Base-by-base conservation (phyloP, 805 yeast species). In the Candida chilensis region DNA sequence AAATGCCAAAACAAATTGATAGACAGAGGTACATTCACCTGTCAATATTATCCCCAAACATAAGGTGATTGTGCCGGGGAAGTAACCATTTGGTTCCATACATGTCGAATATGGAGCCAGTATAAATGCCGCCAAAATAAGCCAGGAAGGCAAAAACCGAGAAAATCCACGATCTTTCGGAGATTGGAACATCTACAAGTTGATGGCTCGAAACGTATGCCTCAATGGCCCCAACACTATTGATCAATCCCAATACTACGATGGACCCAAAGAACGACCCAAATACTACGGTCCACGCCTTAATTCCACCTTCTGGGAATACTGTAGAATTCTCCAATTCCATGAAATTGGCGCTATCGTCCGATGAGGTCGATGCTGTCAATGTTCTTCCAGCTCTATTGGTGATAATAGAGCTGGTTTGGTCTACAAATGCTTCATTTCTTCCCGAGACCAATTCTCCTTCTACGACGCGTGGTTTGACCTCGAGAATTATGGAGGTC, bases 91-190 rank as follows among this genome's bases (percentile, higher is more conserved):
- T 74, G 63, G 5, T 59, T 4, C 88, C 88, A 32, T 66, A 66
- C 32, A 70, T 53, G 46, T 81, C 88, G 45, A 79, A 81, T 17
- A 74, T 54, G 7, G 75, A 69, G 2, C 83, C 87, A 7, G 69
- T 60, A 17, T 74, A 48, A 19, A 73, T 56, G 5, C 74, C 68
- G 2, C 67, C 54, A 10, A 62, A 47, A 42, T 67, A 73, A 9
- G 69, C 55, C 17, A 75, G 45, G 19, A 70, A 64, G 34, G 68
- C 48, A 37, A 53, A 60, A 29, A 60, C 48, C 7, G 64, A 67
- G 44, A 81, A 82, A 34, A 81, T 70, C 92, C 90, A 82, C 1
- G 84, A 73, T 4, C 78, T 59, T 3, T 71, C 48, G 14, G 77
- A 60, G 11, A 73, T 58, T 11, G 66, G 47, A 15, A 61, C 48